These are phyloP conservation scores for Inonotus hispidus DNA, from an alignment of 1,284 basidiomycete species.

Conservation along the genomic window DNA sequence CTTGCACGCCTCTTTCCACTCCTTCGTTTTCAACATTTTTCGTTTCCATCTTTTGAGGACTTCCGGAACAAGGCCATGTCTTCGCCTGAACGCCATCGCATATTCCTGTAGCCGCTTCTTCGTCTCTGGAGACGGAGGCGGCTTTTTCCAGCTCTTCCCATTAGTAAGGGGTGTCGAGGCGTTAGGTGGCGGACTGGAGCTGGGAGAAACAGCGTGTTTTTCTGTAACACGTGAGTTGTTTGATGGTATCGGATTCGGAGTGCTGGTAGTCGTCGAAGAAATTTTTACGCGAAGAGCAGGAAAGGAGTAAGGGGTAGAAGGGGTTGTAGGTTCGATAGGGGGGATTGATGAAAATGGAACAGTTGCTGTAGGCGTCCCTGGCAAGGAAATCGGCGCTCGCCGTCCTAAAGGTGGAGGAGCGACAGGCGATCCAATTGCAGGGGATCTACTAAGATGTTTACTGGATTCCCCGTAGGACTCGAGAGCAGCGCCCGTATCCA, in stretches of 20 bases:
- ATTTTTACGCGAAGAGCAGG: conserved; percentile 1
- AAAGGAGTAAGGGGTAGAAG: conserved; percentile 9
- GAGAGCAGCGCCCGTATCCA: conserved; percentile 4
- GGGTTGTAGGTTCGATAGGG: conserved; percentile 10
- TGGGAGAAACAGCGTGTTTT: neutral
- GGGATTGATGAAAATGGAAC: conserved; percentile 11
- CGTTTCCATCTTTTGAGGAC: conserved; percentile 42
- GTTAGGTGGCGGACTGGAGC: neutral
- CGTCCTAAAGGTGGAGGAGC: conserved; percentile 15
- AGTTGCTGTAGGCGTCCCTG: conserved; percentile 16
- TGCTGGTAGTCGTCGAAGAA: neutral
- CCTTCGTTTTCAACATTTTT: conserved; percentile 37
- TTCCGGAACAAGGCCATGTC: conserved; percentile 27
- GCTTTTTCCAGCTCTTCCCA: neutral
- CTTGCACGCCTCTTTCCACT: conserved; percentile 53
- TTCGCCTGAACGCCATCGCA: conserved; percentile 38
- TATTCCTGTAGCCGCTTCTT: conserved; percentile 12
- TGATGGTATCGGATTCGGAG: neutral
- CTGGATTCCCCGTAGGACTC: neutral
- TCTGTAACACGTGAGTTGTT: neutral
- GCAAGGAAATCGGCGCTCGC: conserved; percentile 15
- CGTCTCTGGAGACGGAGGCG: neutral
- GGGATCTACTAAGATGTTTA: conserved; percentile 2
- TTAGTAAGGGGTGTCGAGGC: neutral
- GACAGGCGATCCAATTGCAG: conserved; percentile 17